A percentile compares a stretch with the other conserved stretches of the same genome.
Conservation (phyloP, 139 green algal genomes). For the Ulvella scutata region DNA sequence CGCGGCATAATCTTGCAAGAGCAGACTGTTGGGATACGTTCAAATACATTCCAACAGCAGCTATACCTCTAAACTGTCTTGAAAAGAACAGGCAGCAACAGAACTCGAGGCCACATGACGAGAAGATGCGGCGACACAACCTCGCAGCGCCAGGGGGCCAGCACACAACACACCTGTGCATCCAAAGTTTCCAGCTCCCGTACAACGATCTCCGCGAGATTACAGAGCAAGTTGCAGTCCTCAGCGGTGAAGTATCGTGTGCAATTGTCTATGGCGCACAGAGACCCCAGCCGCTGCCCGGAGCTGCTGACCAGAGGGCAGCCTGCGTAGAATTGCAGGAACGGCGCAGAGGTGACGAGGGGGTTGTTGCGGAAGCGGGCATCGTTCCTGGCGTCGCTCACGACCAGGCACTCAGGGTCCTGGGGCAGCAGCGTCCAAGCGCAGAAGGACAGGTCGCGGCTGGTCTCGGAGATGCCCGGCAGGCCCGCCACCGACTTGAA, state of each 20-base stretch:
- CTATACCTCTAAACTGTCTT: too few species aligned
- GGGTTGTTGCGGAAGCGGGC: constrained; percentile 55
- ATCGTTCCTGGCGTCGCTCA: constrained; percentile 50
- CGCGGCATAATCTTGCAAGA: too few species aligned
- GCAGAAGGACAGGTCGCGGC: constrained; percentile 60
- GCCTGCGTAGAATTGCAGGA: constrained; percentile 78
- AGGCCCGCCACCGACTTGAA: constrained; percentile 63
- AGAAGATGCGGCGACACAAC: too few species aligned
- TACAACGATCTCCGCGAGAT: constrained; percentile 72
- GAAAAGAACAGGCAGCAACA: too few species aligned
- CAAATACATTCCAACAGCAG: too few species aligned
- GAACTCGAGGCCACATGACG: too few species aligned
- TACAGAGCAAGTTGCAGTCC: constrained; percentile 51
- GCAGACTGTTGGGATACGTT: too few species aligned
- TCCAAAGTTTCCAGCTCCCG: constrained; percentile 76
- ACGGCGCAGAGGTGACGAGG: constrained; percentile 42
- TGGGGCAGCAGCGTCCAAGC: constrained; percentile 63
- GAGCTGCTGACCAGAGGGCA: constrained; percentile 53
- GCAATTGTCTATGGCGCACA: constrained; percentile 61
- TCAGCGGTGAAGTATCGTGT: constrained; percentile 52
- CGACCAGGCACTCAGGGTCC: constrained; percentile 52
- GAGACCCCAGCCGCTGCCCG: constrained; percentile 48
- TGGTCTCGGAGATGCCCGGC: constrained; percentile 29
- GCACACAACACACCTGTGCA: too few species aligned
- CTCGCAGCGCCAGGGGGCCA: too few species aligned